Conservation (phyloP, 2,329 filamentous ascomycete genomes). For the Exophiala xenobiotica region DNA sequence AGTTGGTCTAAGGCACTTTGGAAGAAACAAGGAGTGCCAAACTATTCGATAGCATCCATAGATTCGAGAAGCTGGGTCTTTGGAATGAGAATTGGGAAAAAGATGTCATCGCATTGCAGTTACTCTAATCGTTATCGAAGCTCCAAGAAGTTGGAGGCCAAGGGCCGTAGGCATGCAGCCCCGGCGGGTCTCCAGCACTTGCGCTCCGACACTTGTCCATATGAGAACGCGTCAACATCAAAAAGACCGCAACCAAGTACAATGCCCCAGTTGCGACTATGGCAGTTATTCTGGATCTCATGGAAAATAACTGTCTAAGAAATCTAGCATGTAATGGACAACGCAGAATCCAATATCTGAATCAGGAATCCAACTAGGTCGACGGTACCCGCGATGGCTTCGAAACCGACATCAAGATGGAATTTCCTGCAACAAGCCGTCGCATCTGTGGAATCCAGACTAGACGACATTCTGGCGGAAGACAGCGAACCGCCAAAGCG, state of each 20-base stretch:
- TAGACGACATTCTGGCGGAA: conserved; percentile 89
- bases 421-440: conserved; percentile 86
- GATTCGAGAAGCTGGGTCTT: no score
- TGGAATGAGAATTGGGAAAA: neutral
- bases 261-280: conserved; percentile 4
- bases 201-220: conserved; percentile 9
- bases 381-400: conserved; percentile 13
- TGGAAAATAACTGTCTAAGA: no score
- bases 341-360: neutral
- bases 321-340: neutral
- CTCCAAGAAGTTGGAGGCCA: neutral
- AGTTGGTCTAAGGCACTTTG: no score
- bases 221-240: conserved; percentile 18
- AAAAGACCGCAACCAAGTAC: neutral
- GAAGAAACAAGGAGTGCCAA: neutral
- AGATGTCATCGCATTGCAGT: neutral
- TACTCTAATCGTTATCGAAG: conserved; percentile 8
- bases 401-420: conserved; percentile 62
- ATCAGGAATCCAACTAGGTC: neutral
- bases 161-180: conserved; percentile 8
- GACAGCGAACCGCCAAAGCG: conserved; percentile 53
- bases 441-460: conserved; percentile 85
- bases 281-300: neutral
- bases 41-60: no score
- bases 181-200: neutral